Percentiles rank a stretch among this genome's conserved stretches.
These are phyloP conservation scores for Pseudogymnoascus sp. DNA, from an alignment of 2,329 filamentous ascomycete genomes.

Conservation along the genomic window DNA sequence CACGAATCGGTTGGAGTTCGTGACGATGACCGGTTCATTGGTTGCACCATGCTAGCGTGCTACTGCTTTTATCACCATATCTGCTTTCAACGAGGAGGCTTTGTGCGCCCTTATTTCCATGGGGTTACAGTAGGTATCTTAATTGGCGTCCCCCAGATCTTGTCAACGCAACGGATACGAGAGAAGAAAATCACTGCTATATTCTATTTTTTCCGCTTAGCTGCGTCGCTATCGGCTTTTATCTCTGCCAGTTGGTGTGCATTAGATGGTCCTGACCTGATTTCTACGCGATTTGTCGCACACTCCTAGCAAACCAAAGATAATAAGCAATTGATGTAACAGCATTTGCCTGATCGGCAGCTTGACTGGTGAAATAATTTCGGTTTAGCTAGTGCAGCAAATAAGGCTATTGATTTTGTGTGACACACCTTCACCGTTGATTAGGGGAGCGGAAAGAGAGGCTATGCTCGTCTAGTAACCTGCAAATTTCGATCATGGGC, in stretches of 20 bases:
- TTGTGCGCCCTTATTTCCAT: too few relatives aligned
- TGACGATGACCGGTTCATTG: too few relatives aligned
- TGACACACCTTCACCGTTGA: background rate
- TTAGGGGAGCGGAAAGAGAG: background rate
- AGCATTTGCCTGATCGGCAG: background rate
- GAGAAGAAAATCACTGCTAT: constrained; percentile 11
- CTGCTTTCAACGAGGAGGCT: too few relatives aligned
- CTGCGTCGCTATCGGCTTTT: background rate
- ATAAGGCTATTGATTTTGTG: background rate
- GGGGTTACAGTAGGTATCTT: constrained; percentile 17
- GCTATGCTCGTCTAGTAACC: background rate
- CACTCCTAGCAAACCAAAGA: background rate
- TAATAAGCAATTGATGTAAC: background rate
- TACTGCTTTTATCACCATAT: too few relatives aligned
- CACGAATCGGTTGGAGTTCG: too few relatives aligned
- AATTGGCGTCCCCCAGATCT: constrained; percentile 26
- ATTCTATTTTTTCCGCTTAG: background rate
- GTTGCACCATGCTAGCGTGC: too few relatives aligned
- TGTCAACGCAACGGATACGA: constrained; percentile 9
- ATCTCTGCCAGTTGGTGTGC: background rate
- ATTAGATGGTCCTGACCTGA: background rate
- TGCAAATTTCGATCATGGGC: background rate
- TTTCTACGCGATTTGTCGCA: background rate
- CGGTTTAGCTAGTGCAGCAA: background rate
- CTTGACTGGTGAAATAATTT: background rate